Percentiles rank a stretch among this genome's conserved stretches.
phyloP scores from a whole-genome alignment of 768 basidiomycete genomes.

The Rhizopogon salebrosus region DNA sequence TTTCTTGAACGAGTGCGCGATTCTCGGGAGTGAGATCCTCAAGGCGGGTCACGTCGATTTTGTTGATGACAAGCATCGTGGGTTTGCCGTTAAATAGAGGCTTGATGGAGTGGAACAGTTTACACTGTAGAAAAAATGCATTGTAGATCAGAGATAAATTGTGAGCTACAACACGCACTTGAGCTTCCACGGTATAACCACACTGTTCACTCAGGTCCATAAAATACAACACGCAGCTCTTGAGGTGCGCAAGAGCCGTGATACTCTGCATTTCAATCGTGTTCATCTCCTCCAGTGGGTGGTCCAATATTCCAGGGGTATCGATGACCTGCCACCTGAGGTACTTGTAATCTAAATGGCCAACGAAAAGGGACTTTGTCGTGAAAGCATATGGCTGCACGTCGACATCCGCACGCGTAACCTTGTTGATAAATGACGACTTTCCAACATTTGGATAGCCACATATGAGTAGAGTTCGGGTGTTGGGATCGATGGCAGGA shows the following conservation, averaged over 20 bases:
- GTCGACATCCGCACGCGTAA: conserved; percentile 98
- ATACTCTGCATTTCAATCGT: conserved; percentile 99
- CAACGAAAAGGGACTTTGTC: conserved; percentile 97
- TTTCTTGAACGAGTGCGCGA: conserved; percentile 80
- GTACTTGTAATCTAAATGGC: conserved; percentile 98
- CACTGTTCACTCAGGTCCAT: conserved; percentile 99
- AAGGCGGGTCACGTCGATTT: conserved; percentile 88
- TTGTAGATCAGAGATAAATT: background rate
- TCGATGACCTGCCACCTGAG: conserved; percentile 99
- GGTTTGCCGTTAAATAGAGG: conserved; percentile 94
- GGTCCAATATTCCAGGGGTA: conserved; percentile 96
- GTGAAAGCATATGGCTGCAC: conserved; percentile 99
- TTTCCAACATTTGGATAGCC: conserved; percentile 99
- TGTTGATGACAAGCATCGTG: conserved; percentile 93
- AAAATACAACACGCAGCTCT: conserved; percentile 93
- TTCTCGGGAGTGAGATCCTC: conserved; percentile 77
- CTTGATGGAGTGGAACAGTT: conserved; percentile 99
- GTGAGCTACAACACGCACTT: conserved; percentile 45
- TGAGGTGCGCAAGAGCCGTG: conserved; percentile 94
- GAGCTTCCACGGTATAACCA: conserved; percentile 94
- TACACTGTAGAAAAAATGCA: conserved; percentile 54
- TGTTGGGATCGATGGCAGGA: conserved; percentile 96
- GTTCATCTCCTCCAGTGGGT: conserved; percentile 99
- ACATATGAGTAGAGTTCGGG: conserved; percentile 94
- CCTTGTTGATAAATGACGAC: conserved; percentile 99